Evolutionary conservation across 768 basidiomycete species (phyloP).

Genomic region (Suillus placidus): DNA sequence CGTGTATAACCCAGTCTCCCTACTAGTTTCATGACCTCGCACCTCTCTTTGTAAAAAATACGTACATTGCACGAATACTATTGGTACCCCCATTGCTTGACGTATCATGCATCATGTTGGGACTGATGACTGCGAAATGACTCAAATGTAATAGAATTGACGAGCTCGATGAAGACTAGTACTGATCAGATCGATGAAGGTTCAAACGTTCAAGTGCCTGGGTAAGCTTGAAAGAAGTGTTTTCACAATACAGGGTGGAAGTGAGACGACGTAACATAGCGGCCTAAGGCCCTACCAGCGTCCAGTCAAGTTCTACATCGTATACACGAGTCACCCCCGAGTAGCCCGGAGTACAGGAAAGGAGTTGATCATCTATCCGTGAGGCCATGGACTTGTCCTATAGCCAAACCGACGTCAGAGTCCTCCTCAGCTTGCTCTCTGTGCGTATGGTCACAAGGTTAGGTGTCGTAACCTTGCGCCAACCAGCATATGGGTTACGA

Average conservation of each 20-base stretch:
- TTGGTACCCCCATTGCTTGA: neutral
- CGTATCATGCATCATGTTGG: neutral
- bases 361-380: neutral
- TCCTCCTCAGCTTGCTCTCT: conserved; percentile 20
- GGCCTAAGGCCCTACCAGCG: neutral
- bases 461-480: conserved; percentile 29
- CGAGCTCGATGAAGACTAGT: neutral
- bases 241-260: neutral
- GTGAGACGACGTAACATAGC: neutral
- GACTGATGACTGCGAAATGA: neutral
- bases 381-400: conserved; percentile 5
- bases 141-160: neutral
- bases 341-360: neutral
- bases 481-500: conserved; percentile 30
- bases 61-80: neutral
- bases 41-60: neutral
- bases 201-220: neutral
- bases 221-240: neutral
- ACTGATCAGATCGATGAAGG: neutral
- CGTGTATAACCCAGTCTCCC: neutral
- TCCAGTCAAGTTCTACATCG: neutral
- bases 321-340: neutral
- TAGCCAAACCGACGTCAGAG: conserved; percentile 27
- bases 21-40: neutral
- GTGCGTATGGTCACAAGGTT: conserved; percentile 30